Evolutionary conservation across 495 filamentous ascomycete species (phyloP), one percentile per base, ranked within the genome.

Genomic region (Parmelia sp.): DNA sequence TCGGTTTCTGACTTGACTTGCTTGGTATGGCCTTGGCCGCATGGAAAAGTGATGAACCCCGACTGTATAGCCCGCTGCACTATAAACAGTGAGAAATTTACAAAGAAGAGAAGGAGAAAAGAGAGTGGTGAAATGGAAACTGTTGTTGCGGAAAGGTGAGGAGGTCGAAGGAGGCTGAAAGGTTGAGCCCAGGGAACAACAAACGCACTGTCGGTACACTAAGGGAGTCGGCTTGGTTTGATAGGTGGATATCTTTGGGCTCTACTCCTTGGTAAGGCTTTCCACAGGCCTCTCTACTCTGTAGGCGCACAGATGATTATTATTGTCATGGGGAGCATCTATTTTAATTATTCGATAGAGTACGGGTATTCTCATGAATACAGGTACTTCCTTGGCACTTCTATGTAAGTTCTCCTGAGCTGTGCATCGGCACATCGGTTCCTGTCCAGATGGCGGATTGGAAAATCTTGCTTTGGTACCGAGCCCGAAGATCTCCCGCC

Each of bases 341-440:
- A n/a, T n/a, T n/a, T n/a, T n/a, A n/a, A n/a, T n/a, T n/a, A n/a
- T n/a, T n/a, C n/a, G n/a, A n/a, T n/a, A n/a, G n/a, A n/a, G n/a
- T n/a, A n/a, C n/a, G n/a, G n/a, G n/a, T n/a, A n/a, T n/a, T n/a
- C n/a, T n/a, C n/a, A n/a, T n/a, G n/a, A n/a, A n/a, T n/a, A n/a
- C n/a, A n/a, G n/a, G n/a, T n/a, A n/a, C 23, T 11, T 47, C 21
- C 21, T 42, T 36, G 51, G 61, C 39, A 10, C 17, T 37, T 45
- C 53, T 15, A 23, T 53, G 37, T 39, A n/a, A 21, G 21, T 39
- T 57, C 62, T 53, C 62, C 62, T 64, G 56, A 64, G 57, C 42
- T 33, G 25, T 64, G 62, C 62, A 64, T 56, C 56, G 62, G 25
- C 60, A 57, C 62, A 64, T 56, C 56, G 62, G 62, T 53, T 64